Base-by-base conservation (phyloP, 805 yeast species). In the Blastobotrys chiropterorum region DNA sequence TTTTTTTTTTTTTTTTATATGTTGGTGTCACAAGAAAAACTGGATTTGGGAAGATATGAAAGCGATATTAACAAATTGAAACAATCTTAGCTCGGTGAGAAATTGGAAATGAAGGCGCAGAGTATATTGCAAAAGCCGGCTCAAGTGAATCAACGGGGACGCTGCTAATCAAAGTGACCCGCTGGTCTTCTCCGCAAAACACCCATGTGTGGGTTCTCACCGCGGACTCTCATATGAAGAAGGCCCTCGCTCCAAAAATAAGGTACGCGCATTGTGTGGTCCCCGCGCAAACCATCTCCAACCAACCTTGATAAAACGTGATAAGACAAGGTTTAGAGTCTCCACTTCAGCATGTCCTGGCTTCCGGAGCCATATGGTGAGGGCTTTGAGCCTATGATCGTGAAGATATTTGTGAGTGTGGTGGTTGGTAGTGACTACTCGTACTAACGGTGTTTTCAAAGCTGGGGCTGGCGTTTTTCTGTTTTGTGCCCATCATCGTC, bases 381-480 rank as follows among this genome's bases (percentile, higher is more conserved):
- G 19, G 16, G 13, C 15, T 15, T 40, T 5, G 43, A 40, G 43
- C 16, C 16, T 19, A 40, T 46, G 11, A 16, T 40, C 16, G 19
- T 19, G 43, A 40, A 16, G 19, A 13, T 40, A 3, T 15, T 19
- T 15, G 43, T 40, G 7, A 7, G 43, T 40, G 20, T 3, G 7
- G 3, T n/a, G n/a, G n/a, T n/a, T n/a, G n/a, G n/a, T n/a, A n/a
- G 30, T 42, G 43, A 15, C 5, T 3, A n/a, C 11, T 14, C 7
- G 17, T 40, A 16, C 43, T 40, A 40, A 40, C 19, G 11, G 16
- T 13, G 34, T 44, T 6, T 11, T 8, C 5, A 5, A 20, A 58
- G 60, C 54, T 59, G 41, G 47, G 53, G 19, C 54, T 56, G 59
- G 74, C 78, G 15, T 73, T 71, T 56, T 60, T 70, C 30, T 77